These are phyloP conservation scores for Hypoxylon fragiforme DNA, from an alignment of 495 filamentous ascomycete genomes.

Conservation along the genomic window DNA sequence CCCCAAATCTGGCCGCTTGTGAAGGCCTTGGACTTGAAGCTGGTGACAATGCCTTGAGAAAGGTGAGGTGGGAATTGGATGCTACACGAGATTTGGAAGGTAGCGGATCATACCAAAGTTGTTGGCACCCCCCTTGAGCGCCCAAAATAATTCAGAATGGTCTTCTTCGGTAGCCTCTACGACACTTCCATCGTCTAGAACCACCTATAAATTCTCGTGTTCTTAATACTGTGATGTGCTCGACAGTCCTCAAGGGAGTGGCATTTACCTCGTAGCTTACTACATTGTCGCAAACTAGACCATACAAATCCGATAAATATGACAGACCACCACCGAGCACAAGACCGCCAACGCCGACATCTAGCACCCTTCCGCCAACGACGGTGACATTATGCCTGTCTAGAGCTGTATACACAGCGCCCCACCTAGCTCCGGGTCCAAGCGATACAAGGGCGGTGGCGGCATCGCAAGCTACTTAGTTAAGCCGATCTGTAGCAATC, in stretches of 20 bases:
- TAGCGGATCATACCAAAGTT: conserved; percentile 59
- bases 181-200: conserved; percentile 56
- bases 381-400: conserved; percentile 50
- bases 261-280: conserved; percentile 52
- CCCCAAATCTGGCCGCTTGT: conserved; percentile 46
- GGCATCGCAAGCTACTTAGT: conserved; percentile 47
- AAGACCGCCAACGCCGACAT: conserved; percentile 51
- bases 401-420: conserved; percentile 50
- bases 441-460: conserved; percentile 48
- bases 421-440: conserved; percentile 54
- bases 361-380: conserved; percentile 51
- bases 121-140: conserved; percentile 53
- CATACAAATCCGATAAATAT: conserved; percentile 57
- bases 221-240: conserved; percentile 4
- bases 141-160: conserved; percentile 47
- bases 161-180: conserved; percentile 49
- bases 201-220: conserved; percentile 38
- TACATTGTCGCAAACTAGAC: conserved; percentile 58
- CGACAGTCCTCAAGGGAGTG: no score
- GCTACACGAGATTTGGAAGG: no score
- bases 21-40: conserved; percentile 49
- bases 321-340: conserved; percentile 46
- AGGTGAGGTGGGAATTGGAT: no score
- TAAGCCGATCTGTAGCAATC: conserved; percentile 52
- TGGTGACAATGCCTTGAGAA: conserved; percentile 47